Base-by-base conservation (phyloP, 352 stramenopile species). In the Pythium scleroteichum region DNA sequence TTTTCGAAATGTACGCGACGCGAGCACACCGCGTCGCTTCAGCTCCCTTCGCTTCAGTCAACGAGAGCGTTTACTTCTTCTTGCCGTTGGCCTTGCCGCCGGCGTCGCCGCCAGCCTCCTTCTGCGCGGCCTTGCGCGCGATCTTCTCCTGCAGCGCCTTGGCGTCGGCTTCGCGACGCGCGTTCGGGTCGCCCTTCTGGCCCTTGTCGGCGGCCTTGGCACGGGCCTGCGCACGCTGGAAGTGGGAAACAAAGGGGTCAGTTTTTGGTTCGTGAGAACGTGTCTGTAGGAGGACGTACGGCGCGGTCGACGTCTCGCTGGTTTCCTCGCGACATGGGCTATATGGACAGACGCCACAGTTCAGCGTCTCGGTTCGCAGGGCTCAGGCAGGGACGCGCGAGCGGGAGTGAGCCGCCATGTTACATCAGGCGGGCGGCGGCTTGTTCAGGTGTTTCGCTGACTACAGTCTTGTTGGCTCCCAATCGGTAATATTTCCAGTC, bases 91-190 rank as follows among this genome's bases (percentile, higher is more conserved):
- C 42, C 24, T 35, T 56, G 40, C 41, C 24, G 76, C 79, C 33
- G 9, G 48, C 57, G 20, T 63, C 50, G 26, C 76, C 73, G 4
- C 77, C 82, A 33, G 73, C 75, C 2, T 74, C 68, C 62, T 90
- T 91, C 68, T 73, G 72, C 1, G 79, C 79, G 14, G 78, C 79
- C 58, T 93, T 93, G 20, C 73, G 75, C 3, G 82, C 84, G 26
- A 93, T 92, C 58, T 93, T 93, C 62, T 93, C 84, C 66, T 89
- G 79, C 17, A 93, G 68, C 16, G 84, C 84, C 73, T 93, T 91
- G 26, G 82, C 81, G 48, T 92, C 78, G 4, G 80, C 82, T 45
- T 90, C 84, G 9, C 82, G 74, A 16, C 81, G 82, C 10, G 80
- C 80, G 19, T 78, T 71, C 14, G 80, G 77, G 58, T 90, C 82